Evolutionary conservation across 345 rosid genomes (phyloP).

Genomic region (Camelina hispida): DNA sequence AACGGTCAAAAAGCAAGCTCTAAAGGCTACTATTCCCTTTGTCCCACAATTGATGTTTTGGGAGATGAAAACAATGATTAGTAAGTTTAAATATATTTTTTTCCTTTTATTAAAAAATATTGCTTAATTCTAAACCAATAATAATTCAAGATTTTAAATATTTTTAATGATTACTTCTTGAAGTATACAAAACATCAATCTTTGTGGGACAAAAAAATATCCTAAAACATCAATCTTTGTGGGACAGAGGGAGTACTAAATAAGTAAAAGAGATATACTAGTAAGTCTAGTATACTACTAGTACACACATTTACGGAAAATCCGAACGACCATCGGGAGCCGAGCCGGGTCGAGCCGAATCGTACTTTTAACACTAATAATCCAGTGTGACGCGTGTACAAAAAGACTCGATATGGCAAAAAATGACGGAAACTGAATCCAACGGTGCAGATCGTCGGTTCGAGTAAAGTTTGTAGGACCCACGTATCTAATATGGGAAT

Average conservation of each 20-base stretch:
- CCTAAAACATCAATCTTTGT: no score
- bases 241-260: no score
- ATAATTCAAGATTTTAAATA: no score
- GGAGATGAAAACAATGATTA: no score
- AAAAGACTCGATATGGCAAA: neutral
- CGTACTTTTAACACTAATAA: neutral
- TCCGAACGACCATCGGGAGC: neutral
- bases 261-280: neutral
- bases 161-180: no score
- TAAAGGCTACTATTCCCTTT: neutral
- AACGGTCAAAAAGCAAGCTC: conserved; percentile 36
- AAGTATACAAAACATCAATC: no score
- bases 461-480: conserved; percentile 26
- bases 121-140: no score
- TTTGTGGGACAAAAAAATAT: no score
- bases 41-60: no score
- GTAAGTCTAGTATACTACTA: no score
- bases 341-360: conserved; percentile 41
- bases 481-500: conserved; percentile 46
- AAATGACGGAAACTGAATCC: conserved; percentile 41
- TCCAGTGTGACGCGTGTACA: conserved; percentile 4
- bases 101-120: no score
- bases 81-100: no score
- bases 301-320: neutral
- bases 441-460: conserved; percentile 53